phyloP scores from a whole-genome alignment of 1,284 basidiomycete species.

The Malassezia globosa region DNA sequence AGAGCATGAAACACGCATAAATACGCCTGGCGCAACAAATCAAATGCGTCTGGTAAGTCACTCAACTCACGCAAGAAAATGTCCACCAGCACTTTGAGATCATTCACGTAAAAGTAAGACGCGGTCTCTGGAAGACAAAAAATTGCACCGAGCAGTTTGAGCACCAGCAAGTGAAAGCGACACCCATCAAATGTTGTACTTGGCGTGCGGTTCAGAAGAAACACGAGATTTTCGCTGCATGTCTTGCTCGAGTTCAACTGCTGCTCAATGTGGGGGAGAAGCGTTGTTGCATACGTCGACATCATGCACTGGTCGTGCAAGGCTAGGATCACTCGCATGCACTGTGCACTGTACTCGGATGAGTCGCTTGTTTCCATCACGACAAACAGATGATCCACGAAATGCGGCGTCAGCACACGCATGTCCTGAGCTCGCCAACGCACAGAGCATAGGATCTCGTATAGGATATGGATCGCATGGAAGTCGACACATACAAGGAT shows the following conservation, averaged over 20 bases:
- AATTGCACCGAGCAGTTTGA: conserved; percentile 87
- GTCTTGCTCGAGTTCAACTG: conserved; percentile 76
- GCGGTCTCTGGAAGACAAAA: conserved; percentile 86
- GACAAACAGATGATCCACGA: conserved; percentile 82
- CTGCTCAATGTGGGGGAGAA: conserved; percentile 60
- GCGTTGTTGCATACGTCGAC: too few species aligned
- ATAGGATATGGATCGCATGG: conserved; percentile 49
- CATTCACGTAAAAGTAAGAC: conserved; percentile 97
- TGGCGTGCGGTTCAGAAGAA: conserved; percentile 83
- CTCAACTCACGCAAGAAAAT: conserved; percentile 85
- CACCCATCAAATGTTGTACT: conserved; percentile 60
- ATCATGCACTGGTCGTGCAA: conserved; percentile 97
- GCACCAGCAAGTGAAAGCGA: conserved; percentile 83
- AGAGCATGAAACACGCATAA: conserved; percentile 90
- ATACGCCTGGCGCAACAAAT: conserved; percentile 94
- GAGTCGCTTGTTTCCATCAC: conserved; percentile 76
- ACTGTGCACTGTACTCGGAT: conserved; percentile 54
- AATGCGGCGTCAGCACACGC: conserved; percentile 54
- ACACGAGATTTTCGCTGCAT: conserved; percentile 95
- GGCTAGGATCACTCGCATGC: conserved; percentile 50
- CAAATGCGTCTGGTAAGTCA: conserved; percentile 81
- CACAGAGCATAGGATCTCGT: conserved; percentile 35
- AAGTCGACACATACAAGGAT: neutral
- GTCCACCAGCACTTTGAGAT: conserved; percentile 86
- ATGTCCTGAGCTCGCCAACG: conserved; percentile 13